Percentiles rank a stretch among this genome's conserved stretches.
Conservation (phyloP, 2,329 filamentous ascomycete genomes). For the Claviceps monticola region DNA sequence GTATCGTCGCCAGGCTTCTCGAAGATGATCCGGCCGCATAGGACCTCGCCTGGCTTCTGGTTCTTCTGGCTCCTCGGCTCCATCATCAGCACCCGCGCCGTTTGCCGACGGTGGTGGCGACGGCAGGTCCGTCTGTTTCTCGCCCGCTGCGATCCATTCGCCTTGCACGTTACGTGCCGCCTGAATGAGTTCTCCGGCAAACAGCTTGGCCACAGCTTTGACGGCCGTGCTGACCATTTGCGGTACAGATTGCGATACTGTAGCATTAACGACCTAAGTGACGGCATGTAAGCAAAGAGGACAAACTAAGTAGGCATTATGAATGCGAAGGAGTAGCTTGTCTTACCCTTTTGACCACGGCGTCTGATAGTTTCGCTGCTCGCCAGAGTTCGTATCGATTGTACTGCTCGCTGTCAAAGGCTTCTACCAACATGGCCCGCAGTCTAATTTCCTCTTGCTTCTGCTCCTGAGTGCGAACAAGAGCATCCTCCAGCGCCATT, state of each 20-base stretch:
- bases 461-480: constrained; percentile 51
- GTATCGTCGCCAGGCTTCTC: constrained; percentile 59
- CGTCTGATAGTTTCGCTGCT: constrained; percentile 52
- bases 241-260: constrained; percentile 65
- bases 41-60: constrained; percentile 33
- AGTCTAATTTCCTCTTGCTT: constrained; percentile 47
- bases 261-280: constrained; percentile 58
- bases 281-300: background rate
- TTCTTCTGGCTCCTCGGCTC: constrained; percentile 7
- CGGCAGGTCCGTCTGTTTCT: constrained; percentile 41
- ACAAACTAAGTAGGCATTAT: no score
- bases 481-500: constrained; percentile 42
- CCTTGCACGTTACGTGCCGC: constrained; percentile 54
- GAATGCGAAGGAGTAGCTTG: no score
- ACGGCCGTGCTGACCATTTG: constrained; percentile 62
- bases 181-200: constrained; percentile 64
- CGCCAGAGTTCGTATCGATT: constrained; percentile 59
- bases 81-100: constrained; percentile 19
- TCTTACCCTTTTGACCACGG: constrained; percentile 53
- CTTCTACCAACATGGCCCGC: constrained; percentile 46
- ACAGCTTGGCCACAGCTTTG: constrained; percentile 62
- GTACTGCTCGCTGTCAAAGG: constrained; percentile 53
- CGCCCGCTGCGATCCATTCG: constrained; percentile 52
- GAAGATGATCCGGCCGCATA: constrained; percentile 58
- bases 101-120: constrained; percentile 25